Percentiles rank a stretch among this genome's conserved stretches.
Evolutionary conservation across 2,329 filamentous ascomycete species (phyloP).

Genomic region (Cercospora sp.): DNA sequence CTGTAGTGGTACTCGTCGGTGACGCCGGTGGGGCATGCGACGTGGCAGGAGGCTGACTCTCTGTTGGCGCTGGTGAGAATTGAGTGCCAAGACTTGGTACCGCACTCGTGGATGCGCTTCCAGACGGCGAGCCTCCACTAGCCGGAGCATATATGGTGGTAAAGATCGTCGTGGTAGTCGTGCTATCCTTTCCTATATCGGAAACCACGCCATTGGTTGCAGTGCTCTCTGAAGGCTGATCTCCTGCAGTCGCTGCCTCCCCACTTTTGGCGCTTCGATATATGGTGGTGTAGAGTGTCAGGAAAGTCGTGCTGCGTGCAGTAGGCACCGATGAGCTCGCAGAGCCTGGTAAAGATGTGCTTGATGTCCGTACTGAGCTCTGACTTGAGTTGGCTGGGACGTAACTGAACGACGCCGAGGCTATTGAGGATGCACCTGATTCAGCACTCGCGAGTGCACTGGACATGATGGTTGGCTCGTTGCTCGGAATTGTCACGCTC

Average conservation of each 20-base stretch:
- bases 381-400: background rate
- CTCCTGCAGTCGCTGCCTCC: background rate
- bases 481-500: background rate
- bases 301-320: slow-evolving; percentile 23
- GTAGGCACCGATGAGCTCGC: background rate
- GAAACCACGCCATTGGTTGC: background rate
- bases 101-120: background rate
- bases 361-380: background rate
- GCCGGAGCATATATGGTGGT: background rate
- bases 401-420: background rate
- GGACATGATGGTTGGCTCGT: background rate
- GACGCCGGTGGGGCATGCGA: background rate
- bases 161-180: background rate
- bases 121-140: background rate
- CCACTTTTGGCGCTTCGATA: slow-evolving; percentile 12
- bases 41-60: background rate
- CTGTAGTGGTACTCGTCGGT: background rate
- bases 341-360: background rate
- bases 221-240: background rate
- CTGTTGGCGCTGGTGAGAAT: background rate
- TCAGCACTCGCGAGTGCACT: background rate
- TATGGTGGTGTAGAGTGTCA: slow-evolving; percentile 30
- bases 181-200: background rate
- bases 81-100: background rate
- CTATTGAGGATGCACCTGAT: background rate